These are phyloP conservation scores for Paragyromitra xinjiangensis DNA, from an alignment of 495 filamentous ascomycete species.

Conservation along the genomic window DNA sequence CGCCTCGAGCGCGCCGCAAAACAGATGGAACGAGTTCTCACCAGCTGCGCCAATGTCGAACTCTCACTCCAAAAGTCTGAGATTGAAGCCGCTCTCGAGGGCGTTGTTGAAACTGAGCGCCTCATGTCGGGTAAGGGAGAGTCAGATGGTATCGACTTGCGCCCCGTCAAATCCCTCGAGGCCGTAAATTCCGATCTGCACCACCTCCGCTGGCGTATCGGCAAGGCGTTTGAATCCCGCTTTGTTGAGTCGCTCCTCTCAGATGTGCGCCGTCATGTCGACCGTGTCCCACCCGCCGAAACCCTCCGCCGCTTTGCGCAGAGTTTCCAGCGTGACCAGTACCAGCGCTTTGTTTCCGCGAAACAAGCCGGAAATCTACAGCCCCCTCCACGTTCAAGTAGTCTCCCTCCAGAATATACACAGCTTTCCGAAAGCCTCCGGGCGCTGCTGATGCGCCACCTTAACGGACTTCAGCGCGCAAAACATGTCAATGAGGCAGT, in stretches of 20 bases:
- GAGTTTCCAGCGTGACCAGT: conserved; percentile 67
- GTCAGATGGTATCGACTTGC: conserved; percentile 69
- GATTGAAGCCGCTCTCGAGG: conserved; percentile 78
- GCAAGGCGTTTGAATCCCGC: conserved; percentile 81
- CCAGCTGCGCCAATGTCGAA: conserved; percentile 79
- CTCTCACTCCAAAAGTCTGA: conserved; percentile 80
- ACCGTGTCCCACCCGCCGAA: conserved; percentile 72
- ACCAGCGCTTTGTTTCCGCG: conserved; percentile 53
- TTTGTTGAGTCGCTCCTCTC: conserved; percentile 80
- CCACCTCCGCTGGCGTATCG: conserved; percentile 78
- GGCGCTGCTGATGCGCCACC: conserved; percentile 69
- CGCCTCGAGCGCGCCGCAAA: conserved; percentile 82
- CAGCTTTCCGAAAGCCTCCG: conserved; percentile 68
- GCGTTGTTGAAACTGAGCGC: conserved; percentile 77
- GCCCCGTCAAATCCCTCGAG: conserved; percentile 79
- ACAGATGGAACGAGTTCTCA: conserved; percentile 81
- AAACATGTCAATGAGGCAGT: conserved; percentile 81
- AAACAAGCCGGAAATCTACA: conserved; percentile 48
- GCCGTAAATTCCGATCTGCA: conserved; percentile 79
- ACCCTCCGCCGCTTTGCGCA: conserved; percentile 81
- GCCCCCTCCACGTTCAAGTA: conserved; percentile 55
- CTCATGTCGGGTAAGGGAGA: conserved; percentile 75
- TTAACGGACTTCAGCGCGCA: conserved; percentile 81
- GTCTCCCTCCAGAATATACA: conserved; percentile 56
- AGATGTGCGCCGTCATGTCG: conserved; percentile 84